Percentiles rank a stretch among this genome's conserved stretches.
These are phyloP conservation scores for Sherardia arvensis DNA, from an alignment of 257 asterid species.

Conservation along the genomic window DNA sequence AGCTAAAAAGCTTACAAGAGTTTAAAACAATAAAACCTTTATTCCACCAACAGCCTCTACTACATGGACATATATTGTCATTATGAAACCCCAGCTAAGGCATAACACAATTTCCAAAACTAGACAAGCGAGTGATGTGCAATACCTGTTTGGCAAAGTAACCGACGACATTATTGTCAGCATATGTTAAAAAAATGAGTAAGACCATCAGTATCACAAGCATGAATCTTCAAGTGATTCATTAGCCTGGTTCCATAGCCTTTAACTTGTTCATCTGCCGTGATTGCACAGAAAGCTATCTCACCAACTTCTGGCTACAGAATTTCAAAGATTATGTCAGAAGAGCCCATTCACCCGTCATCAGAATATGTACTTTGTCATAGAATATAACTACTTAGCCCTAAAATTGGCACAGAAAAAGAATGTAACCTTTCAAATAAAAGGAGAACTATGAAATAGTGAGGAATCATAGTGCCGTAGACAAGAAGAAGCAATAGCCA, in stretches of 20 bases:
- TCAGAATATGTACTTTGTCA: neutral
- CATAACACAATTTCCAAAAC: neutral
- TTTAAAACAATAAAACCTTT: too few relatives aligned
- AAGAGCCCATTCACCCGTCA: neutral
- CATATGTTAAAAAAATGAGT: slow-evolving; percentile 96
- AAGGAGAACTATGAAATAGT: neutral
- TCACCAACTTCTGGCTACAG: slow-evolving; percentile 93
- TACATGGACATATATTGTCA: neutral
- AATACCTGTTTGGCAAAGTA: slow-evolving; percentile 95
- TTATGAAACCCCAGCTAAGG: neutral
- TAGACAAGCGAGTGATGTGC: slow-evolving; percentile 17
- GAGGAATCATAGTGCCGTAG: neutral
- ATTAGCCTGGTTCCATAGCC: slow-evolving; percentile 98
- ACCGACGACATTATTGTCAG: slow-evolving; percentile 99
- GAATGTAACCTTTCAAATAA: neutral
- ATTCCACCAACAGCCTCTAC: neutral
- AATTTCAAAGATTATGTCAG: slow-evolving; percentile 1
- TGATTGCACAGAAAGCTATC: slow-evolving; percentile 97
- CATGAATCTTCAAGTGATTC: slow-evolving; percentile 95
- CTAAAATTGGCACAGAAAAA: neutral
- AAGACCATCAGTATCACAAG: slow-evolving; percentile 91
- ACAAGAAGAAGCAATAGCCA: neutral
- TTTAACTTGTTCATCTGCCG: slow-evolving; percentile 96
- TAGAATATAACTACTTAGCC: neutral
- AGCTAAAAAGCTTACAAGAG: neutral